Percentiles rank a stretch among this genome's conserved stretches.
These are phyloP conservation scores for Candida caryicola DNA, from an alignment of 805 yeast genomes.

Conservation along the genomic window DNA sequence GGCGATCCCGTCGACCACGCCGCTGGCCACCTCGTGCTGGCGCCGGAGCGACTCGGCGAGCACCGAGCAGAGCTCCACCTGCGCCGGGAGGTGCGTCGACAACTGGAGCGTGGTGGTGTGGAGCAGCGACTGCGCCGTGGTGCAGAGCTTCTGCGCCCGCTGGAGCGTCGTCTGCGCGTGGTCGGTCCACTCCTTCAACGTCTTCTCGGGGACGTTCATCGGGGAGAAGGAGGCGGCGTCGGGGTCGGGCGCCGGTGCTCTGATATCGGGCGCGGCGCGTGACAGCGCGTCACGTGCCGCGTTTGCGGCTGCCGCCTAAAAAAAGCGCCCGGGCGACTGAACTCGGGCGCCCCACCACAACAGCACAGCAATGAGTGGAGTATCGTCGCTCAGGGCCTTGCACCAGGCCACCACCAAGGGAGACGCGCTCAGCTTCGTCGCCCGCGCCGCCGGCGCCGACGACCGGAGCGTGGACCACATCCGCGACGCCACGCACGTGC, in stretches of 20 bases:
- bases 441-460: conserved; percentile 12
- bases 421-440: conserved; percentile 21
- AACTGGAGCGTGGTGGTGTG: conserved; percentile 23
- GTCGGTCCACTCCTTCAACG: conserved; percentile 25
- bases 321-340: background rate
- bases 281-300: too few species aligned
- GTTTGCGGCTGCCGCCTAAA: too few species aligned
- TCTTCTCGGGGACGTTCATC: conserved; percentile 3
- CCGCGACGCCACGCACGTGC: conserved; percentile 34
- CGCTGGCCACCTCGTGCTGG: conserved; percentile 13
- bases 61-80: conserved; percentile 15
- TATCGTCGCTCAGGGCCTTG: conserved; percentile 23
- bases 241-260: too few species aligned
- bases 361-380: conserved; percentile 17
- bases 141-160: conserved; percentile 30
- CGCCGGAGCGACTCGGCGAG: conserved; percentile 14
- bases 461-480: conserved; percentile 21
- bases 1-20: conserved; percentile 11
- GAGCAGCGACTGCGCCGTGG: conserved; percentile 32
- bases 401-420: conserved; percentile 25
- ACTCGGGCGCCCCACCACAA: conserved; percentile 1
- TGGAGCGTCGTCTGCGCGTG: conserved; percentile 28
- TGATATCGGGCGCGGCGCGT: too few species aligned
- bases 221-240: too few species aligned
- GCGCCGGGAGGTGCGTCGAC: conserved; percentile 21